Base-by-base conservation (phyloP, 495 filamentous ascomycete species). In the Penicillium nucicola region DNA sequence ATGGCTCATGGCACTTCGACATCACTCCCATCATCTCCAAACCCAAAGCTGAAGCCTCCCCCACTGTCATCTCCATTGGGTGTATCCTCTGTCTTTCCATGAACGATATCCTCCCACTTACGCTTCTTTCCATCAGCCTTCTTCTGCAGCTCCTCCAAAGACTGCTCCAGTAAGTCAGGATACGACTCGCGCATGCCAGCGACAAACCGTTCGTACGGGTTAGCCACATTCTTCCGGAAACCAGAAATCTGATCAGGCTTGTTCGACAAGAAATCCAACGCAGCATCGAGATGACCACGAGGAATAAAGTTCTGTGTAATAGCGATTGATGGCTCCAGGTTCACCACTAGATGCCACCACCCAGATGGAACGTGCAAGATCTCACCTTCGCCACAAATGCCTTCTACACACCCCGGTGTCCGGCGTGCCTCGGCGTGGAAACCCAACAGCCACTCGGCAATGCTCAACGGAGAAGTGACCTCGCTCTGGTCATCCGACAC, bases 221-320 rank as follows among this genome's bases (percentile, higher is more conserved):
- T 84, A 2, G 71, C 65, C 0, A 96, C 78, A 31, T 87, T 79
- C 31, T 81, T 82, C 23, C 81, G 77, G 62, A 98, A 98, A 0
- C 93, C 93, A 19, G 88, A 91, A 8, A 96, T 83, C 52, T 95
- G 89, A 23, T 90, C 85, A 5, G 86, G 69, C 64, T 92, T 90
- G 65, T 95, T 85, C 41, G 77, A 81, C 56, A 98, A 66, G 63
- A 98, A 98, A 12, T 84, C 83, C 50, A 98, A 67, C 0, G 89
- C 91, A 30, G 86, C 81, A 10, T 72, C 62, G 5, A 98, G 71
- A 60, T 91, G 89, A 13, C 79, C 79, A 39, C 80, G 78, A 0
- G 93, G 92, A 7, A 97, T 86, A 63, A 98, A 97, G 65, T 98
- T 98, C 58, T 97, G 92, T 11, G 93, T 98, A 42, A 98, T 81